Percentiles rank a stretch among this genome's conserved stretches.
phyloP scores from a whole-genome alignment of 73 alveolate genomes.

The Breviolum minutum region DNA sequence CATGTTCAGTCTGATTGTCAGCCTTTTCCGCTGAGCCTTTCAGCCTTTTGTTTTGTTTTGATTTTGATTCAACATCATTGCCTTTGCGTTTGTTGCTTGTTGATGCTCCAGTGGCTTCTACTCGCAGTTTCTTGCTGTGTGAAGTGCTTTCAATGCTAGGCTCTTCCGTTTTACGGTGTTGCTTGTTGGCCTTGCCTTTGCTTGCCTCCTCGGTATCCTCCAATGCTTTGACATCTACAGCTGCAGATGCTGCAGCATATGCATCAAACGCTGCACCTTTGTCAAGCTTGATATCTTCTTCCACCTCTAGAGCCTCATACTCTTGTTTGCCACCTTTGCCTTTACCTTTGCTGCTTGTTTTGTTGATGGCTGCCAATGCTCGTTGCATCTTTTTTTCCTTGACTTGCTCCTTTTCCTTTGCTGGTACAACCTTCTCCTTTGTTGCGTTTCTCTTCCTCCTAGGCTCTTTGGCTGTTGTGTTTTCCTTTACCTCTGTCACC shows the following conservation, averaged over 20 bases:
- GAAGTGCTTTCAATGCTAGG: no score
- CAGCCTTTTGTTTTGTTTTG: no score
- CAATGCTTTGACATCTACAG: not conserved
- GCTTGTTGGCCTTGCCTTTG: not conserved
- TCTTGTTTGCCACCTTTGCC: not conserved
- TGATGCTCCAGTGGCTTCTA: not conserved
- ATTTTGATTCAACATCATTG: no score
- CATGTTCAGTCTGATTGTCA: not conserved
- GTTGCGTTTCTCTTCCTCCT: not conserved
- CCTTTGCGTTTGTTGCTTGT: not conserved
- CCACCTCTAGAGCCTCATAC: not conserved
- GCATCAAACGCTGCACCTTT: constrained; percentile 38
- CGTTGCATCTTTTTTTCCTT: not conserved
- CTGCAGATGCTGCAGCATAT: constrained; percentile 5
- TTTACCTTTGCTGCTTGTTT: not conserved
- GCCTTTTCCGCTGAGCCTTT: no score
- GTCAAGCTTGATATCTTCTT: not conserved
- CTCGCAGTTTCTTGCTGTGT: no score
- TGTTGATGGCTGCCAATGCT: not conserved
- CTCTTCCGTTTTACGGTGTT: no score
- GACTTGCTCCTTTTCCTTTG: not conserved
- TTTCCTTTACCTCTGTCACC: constrained; percentile 6
- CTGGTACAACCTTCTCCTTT: not conserved
- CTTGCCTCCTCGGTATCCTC: not conserved
- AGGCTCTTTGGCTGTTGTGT: no score